Conservation (phyloP, 345 rosid genomes). For the Sonneratia alba region DNA sequence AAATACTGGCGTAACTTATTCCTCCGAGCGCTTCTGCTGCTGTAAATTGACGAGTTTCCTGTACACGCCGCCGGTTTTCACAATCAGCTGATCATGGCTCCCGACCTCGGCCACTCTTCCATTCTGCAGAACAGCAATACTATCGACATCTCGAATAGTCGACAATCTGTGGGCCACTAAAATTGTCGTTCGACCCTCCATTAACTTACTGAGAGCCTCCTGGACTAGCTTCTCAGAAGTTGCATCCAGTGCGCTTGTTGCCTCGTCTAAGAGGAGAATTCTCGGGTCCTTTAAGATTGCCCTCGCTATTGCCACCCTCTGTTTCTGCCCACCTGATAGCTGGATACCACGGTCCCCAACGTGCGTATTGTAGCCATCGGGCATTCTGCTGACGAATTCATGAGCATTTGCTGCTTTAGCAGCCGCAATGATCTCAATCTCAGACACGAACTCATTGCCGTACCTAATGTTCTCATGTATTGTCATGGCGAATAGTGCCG, state of each 20-base stretch:
- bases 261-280: constrained; percentile 74
- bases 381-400: constrained; percentile 63
- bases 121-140: constrained; percentile 48
- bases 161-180: constrained; percentile 81
- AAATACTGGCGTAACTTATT: no score
- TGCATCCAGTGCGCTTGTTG: constrained; percentile 73
- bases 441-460: constrained; percentile 56
- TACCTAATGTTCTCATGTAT: constrained; percentile 68
- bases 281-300: constrained; percentile 68
- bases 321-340: constrained; percentile 84
- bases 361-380: constrained; percentile 59
- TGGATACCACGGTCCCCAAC: constrained; percentile 78
- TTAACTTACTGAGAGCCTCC: constrained; percentile 64
- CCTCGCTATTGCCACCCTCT: constrained; percentile 74
- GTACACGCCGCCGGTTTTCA: constrained; percentile 36
- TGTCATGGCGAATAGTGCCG: constrained; percentile 63
- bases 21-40: constrained; percentile 15
- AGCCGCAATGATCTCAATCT: constrained; percentile 56
- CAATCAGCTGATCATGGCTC: constrained; percentile 51
- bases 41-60: constrained; percentile 50
- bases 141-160: constrained; percentile 47
- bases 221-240: constrained; percentile 64
- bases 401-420: constrained; percentile 80
- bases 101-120: constrained; percentile 69
- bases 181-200: constrained; percentile 67